Evolutionary conservation across 768 basidiomycete genomes (phyloP).

Genomic region (Boletus coccyginus): DNA sequence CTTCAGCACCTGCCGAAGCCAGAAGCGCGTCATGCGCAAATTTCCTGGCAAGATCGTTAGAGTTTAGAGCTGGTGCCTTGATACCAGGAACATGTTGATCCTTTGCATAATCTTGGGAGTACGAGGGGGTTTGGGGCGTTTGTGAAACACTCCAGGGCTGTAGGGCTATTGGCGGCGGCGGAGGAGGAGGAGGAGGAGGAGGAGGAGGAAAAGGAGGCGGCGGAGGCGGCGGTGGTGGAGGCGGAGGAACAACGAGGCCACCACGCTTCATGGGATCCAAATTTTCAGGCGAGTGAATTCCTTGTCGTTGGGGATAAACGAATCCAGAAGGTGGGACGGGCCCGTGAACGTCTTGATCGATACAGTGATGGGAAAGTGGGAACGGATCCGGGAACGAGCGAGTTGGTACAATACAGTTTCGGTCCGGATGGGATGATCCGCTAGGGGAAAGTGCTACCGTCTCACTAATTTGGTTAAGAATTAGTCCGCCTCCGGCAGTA

Average conservation of each 20-base stretch:
- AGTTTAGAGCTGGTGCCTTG: slow-evolving; percentile 3
- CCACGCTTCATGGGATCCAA: slow-evolving; percentile 2
- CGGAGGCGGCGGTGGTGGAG: neutral
- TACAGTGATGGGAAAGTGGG: neutral
- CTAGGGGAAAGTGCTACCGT: neutral
- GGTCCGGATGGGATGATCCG: neutral
- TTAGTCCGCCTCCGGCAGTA: neutral
- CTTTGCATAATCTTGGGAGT: slow-evolving; percentile 4
- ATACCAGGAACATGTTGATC: slow-evolving; percentile 2
- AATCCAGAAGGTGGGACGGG: neutral
- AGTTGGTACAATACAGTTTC: neutral
- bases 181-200: too few relatives aligned
- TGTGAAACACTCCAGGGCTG: neutral
- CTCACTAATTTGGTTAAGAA: neutral
- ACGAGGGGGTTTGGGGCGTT: neutral
- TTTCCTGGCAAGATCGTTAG: slow-evolving; percentile 9
- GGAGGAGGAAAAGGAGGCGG: too few relatives aligned
- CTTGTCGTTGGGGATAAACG: neutral
- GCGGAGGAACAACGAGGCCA: neutral
- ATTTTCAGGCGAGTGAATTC: neutral
- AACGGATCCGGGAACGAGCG: neutral
- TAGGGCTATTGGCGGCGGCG: neutral
- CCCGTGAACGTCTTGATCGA: neutral
- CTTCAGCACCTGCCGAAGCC: slow-evolving; percentile 1
- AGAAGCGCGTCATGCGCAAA: slow-evolving; percentile 6